Evolutionary conservation across 352 stramenopile species (phyloP).

Genomic region (Phytophthora litchii): DNA sequence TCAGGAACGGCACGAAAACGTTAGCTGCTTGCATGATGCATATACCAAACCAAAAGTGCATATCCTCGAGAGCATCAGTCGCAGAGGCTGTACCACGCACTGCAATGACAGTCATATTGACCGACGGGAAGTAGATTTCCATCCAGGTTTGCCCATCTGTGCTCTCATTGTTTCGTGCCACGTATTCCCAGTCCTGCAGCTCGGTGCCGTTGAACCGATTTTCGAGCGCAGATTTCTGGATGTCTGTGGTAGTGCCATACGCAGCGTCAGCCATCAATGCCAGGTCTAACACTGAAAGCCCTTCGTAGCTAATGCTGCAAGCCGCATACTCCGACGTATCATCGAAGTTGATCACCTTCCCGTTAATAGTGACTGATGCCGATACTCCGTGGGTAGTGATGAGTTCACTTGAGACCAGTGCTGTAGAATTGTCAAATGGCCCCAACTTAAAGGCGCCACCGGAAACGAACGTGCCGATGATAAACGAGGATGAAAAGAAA

Average conservation of each 20-base stretch:
- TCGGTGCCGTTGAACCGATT: conserved; percentile 83
- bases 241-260: conserved; percentile 71
- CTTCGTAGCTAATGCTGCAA: conserved; percentile 68
- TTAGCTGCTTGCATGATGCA: conserved; percentile 86
- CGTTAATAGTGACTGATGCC: conserved; percentile 43
- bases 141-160: conserved; percentile 81
- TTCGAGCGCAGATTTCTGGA: conserved; percentile 59
- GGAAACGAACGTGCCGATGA: conserved; percentile 76
- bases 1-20: conserved; percentile 84
- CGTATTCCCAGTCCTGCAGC: conserved; percentile 73
- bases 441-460: conserved; percentile 65
- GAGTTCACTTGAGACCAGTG: conserved; percentile 26
- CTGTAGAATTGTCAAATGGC: conserved; percentile 49
- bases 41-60: conserved; percentile 89
- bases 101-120: conserved; percentile 85
- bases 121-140: conserved; percentile 74
- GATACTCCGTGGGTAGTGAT: conserved; percentile 34
- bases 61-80: conserved; percentile 79
- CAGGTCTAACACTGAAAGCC: conserved; percentile 74
- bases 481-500: conserved; percentile 82
- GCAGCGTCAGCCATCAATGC: conserved; percentile 78
- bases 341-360: conserved; percentile 54
- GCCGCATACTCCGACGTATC: conserved; percentile 70
- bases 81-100: conserved; percentile 82
- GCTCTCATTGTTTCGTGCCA: conserved; percentile 72